phyloP scores from a whole-genome alignment of 2,329 filamentous ascomycete genomes.

The Cladosporium sp. region DNA sequence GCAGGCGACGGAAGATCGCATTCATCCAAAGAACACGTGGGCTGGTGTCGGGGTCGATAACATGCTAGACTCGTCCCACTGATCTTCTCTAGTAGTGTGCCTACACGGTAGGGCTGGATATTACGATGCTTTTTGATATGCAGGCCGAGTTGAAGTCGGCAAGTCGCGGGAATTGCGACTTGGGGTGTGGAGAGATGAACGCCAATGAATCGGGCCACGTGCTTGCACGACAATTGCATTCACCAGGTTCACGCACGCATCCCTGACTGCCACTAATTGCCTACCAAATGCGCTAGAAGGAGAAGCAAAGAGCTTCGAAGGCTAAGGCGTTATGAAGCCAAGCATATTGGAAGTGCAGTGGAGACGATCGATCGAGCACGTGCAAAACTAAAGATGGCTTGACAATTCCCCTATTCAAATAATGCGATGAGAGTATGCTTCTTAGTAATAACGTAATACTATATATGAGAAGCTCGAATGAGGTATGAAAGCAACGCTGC shows the following conservation, averaged over 20 bases:
- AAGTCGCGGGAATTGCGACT: not conserved
- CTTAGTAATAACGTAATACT: conserved; percentile 11
- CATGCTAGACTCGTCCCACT: not conserved
- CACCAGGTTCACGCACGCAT: not conserved
- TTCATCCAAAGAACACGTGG: conserved; percentile 13
- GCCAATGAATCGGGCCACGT: conserved; percentile 9
- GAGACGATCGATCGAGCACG: not conserved
- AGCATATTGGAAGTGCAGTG: not conserved
- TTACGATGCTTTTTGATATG: not conserved
- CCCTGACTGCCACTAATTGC: not conserved
- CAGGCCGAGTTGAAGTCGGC: not conserved
- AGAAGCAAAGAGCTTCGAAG: conserved; percentile 1
- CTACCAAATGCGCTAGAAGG: not conserved
- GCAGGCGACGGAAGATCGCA: conserved; percentile 15
- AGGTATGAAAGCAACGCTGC: conserved; percentile 8
- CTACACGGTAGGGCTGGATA: not conserved
- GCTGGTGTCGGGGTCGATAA: not conserved
- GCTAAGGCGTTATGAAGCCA: conserved; percentile 8
- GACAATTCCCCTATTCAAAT: not conserved
- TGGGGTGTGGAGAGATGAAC: not conserved
- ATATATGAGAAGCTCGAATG: not conserved
- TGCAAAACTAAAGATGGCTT: not conserved
- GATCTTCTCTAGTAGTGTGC: not conserved
- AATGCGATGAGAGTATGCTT: not conserved
- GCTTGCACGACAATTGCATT: not conserved